These are phyloP conservation scores for Raffaelea arxii DNA, from an alignment of 2,329 filamentous ascomycete genomes.

Conservation along the genomic window DNA sequence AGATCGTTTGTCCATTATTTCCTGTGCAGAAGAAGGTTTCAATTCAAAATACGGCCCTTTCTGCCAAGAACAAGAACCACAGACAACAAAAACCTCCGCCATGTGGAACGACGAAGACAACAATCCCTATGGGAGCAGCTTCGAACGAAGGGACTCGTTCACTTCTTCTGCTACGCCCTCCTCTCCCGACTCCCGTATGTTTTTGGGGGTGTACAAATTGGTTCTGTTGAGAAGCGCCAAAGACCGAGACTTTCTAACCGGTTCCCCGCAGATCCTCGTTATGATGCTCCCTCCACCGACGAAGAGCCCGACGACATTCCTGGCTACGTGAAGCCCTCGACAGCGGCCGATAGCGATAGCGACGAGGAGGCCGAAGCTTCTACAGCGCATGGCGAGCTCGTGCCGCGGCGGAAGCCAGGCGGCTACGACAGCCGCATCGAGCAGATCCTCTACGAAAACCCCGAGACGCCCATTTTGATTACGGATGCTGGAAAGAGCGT, in stretches of 20 bases:
- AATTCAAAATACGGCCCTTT: too few species aligned
- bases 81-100: slow-evolving; percentile 21
- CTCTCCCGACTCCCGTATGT: slow-evolving; percentile 47
- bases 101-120: slow-evolving; percentile 99
- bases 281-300: slow-evolving; percentile 60
- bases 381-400: slow-evolving; percentile 29
- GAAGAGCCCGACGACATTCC: slow-evolving; percentile 44
- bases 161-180: slow-evolving; percentile 56
- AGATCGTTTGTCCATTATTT: too few species aligned
- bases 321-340: slow-evolving; percentile 19
- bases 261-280: slow-evolving; percentile 35
- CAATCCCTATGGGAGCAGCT: slow-evolving; percentile 88
- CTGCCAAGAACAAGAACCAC: too few species aligned
- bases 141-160: slow-evolving; percentile 76
- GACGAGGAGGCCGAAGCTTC: slow-evolving; percentile 26
- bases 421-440: slow-evolving; percentile 94
- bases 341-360: slow-evolving; percentile 34
- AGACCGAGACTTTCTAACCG: background rate
- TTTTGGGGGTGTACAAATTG: slow-evolving; percentile 13
- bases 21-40: too few species aligned
- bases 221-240: background rate
- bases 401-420: slow-evolving; percentile 62
- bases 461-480: slow-evolving; percentile 80
- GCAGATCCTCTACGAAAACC: slow-evolving; percentile 94
- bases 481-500: slow-evolving; percentile 91